These are phyloP conservation scores for Fusarium newnesense DNA, from an alignment of 2,329 filamentous ascomycete genomes.

Conservation along the genomic window DNA sequence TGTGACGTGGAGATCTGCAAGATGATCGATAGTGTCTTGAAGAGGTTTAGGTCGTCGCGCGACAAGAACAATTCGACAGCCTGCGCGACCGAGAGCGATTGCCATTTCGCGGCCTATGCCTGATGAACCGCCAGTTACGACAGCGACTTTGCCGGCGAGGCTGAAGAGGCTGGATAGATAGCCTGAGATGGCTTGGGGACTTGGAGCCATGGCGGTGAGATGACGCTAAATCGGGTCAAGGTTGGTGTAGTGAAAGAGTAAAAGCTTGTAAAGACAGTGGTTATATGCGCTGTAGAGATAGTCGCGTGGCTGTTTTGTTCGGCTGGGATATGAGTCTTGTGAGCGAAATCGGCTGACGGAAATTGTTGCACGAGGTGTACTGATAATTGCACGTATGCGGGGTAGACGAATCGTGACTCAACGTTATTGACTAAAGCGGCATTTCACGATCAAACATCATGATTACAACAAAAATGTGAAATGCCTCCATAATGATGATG, in stretches of 20 bases:
- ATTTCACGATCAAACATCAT: not conserved
- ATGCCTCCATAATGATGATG: rapidly evolving
- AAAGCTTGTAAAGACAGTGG: not conserved
- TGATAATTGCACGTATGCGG: slow-evolving; percentile 17
- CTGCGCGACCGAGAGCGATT: slow-evolving; percentile 43
- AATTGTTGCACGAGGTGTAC: slow-evolving; percentile 16
- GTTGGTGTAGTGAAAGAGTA: not conserved
- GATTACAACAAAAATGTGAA: not conserved
- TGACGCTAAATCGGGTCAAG: not conserved
- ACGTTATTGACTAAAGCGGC: not conserved
- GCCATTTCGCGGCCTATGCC: slow-evolving; percentile 50
- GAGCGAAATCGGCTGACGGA: slow-evolving; percentile 26
- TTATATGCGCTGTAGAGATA: rapidly evolving
- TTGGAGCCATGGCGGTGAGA: slow-evolving; percentile 25
- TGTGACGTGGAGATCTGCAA: slow-evolving; percentile 40
- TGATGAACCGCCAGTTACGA: slow-evolving; percentile 49
- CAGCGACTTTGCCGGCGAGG: slow-evolving; percentile 44
- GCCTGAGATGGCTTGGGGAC: slow-evolving; percentile 5
- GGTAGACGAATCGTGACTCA: slow-evolving; percentile 19
- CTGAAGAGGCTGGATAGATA: slow-evolving; percentile 47
- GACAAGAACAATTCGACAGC: slow-evolving; percentile 46
- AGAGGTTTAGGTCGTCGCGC: slow-evolving; percentile 43
- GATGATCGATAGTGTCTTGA: slow-evolving; percentile 35
- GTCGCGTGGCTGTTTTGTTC: not conserved
- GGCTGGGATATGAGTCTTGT: slow-evolving; percentile 16